These are phyloP conservation scores for Phyllosticta capitalensis DNA, from an alignment of 2,329 filamentous ascomycete genomes.

Conservation along the genomic window DNA sequence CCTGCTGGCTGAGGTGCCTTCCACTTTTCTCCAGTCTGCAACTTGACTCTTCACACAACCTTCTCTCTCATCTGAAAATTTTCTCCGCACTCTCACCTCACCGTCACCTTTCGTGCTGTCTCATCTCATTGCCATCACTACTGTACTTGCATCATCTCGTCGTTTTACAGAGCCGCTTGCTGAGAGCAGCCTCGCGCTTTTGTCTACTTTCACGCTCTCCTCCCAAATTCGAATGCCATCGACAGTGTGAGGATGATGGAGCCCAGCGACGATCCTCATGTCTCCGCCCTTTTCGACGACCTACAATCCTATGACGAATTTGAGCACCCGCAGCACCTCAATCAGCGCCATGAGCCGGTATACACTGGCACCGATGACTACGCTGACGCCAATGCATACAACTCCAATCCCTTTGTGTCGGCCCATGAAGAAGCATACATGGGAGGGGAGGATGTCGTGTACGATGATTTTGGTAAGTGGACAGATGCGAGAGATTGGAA, in stretches of 20 bases:
- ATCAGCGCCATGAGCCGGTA: not conserved
- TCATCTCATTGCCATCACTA: not conserved
- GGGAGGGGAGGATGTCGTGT: not conserved
- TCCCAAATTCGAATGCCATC: not conserved
- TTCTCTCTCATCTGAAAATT: not conserved
- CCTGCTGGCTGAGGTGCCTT: not conserved
- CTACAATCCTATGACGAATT: not conserved
- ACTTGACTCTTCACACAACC: not conserved
- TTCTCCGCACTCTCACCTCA: not conserved
- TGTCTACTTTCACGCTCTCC: not conserved
- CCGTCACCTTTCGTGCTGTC: not conserved
- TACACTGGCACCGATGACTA: not conserved
- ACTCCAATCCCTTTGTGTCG: not conserved
- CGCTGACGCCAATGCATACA: not conserved
- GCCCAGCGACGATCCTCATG: not conserved
- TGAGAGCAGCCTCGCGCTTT: no score
- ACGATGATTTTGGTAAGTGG: slow-evolving; percentile 1
- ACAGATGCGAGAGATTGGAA: not conserved
- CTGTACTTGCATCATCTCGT: not conserved
- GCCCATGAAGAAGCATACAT: not conserved
- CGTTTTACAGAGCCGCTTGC: no score
- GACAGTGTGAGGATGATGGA: not conserved
- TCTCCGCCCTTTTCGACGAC: slow-evolving; percentile 11
- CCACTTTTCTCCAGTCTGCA: not conserved
- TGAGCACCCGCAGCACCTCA: not conserved